These are phyloP conservation scores for Tagetes erecta DNA, from an alignment of 129 eudicot species.

Conservation along the genomic window DNA sequence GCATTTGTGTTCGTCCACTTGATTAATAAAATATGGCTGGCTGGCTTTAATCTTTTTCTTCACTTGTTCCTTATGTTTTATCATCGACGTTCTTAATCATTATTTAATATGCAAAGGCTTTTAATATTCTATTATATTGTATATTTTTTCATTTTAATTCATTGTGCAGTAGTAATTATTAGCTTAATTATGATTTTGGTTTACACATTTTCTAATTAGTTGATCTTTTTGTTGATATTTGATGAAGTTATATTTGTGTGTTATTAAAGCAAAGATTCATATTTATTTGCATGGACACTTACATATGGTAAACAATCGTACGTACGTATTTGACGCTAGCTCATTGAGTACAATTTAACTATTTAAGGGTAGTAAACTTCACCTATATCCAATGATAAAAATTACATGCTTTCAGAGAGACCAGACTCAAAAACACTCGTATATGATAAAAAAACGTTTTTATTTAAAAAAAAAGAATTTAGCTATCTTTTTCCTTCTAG, in stretches of 20 bases:
- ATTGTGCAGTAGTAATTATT: not conserved
- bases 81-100: not conserved
- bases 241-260: not conserved
- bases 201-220: not conserved
- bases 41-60: constrained; percentile 13
- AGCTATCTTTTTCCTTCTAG: no score
- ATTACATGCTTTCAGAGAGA: no score
- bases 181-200: not conserved
- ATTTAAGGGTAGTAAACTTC: no score
- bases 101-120: not conserved
- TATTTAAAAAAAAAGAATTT: no score
- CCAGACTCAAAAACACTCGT: no score
- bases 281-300: not conserved
- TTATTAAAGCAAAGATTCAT: not conserved
- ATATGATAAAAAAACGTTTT: no score
- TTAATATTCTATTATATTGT: not conserved
- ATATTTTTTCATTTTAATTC: not conserved
- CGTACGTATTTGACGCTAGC: no score
- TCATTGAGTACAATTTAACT: no score
- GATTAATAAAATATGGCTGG: constrained; percentile 23
- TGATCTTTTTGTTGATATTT: not conserved
- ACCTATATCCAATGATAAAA: no score
- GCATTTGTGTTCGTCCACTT: constrained; percentile 8
- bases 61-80: not conserved
- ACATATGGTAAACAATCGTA: no score